Percentiles rank a stretch among this genome's conserved stretches.
phyloP scores from a whole-genome alignment of 352 stramenopile species.

The Phytopythium mirpurense region DNA sequence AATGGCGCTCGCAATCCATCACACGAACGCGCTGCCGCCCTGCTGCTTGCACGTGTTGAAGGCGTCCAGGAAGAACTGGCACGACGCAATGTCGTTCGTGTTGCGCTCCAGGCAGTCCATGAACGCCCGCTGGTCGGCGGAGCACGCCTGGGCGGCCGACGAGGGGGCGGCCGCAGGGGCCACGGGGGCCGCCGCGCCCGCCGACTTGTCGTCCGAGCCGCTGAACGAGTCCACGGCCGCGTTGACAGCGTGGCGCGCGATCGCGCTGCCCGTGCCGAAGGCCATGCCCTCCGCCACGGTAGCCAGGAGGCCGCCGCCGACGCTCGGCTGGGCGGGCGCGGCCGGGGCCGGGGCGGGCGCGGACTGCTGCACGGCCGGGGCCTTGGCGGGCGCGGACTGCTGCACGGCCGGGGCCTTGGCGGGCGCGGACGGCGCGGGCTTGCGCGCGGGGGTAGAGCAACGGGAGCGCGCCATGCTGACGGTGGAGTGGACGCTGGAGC shows the following conservation, averaged over 20 bases:
- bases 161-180: constrained; percentile 6
- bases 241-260: constrained; percentile 89
- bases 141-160: constrained; percentile 29
- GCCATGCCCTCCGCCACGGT: constrained; percentile 96
- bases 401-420: constrained; percentile 30
- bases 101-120: constrained; percentile 74
- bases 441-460: constrained; percentile 45
- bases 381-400: constrained; percentile 20
- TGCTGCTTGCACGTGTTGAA: constrained; percentile 84
- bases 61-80: constrained; percentile 83
- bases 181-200: constrained; percentile 12
- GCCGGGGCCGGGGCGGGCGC: constrained; percentile 25
- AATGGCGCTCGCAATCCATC: no score
- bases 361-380: constrained; percentile 24
- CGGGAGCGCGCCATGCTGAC: constrained; percentile 58
- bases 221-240: constrained; percentile 62
- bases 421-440: constrained; percentile 19
- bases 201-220: constrained; percentile 43
- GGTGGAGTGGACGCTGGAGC: constrained; percentile 12
- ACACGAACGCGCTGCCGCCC: constrained; percentile 52
- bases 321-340: constrained; percentile 35
- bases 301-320: constrained; percentile 91
- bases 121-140: constrained; percentile 71
- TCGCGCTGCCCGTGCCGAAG: constrained; percentile 94
- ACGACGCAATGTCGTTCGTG: constrained; percentile 72